These are phyloP conservation scores for Annulohypoxylon truncatum DNA, from an alignment of 2,329 filamentous ascomycete genomes.

Conservation along the genomic window DNA sequence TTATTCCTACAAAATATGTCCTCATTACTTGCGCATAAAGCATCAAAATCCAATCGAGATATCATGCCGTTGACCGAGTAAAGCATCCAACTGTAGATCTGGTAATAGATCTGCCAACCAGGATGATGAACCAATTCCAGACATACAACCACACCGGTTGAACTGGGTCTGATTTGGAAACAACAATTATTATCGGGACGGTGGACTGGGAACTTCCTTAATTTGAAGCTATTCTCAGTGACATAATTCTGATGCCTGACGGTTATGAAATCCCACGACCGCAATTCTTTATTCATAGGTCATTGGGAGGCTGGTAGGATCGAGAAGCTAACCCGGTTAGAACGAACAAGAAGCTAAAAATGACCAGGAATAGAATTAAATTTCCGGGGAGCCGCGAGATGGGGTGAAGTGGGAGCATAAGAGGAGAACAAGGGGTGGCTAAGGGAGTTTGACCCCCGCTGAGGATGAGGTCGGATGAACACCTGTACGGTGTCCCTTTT, in stretches of 20 bases:
- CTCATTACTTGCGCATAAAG: neutral
- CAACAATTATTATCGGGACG: neutral
- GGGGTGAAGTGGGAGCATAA: neutral
- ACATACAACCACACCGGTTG: neutral
- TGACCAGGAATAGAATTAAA: constrained; percentile 27
- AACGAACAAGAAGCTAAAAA: constrained; percentile 14
- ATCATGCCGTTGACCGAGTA: constrained; percentile 11
- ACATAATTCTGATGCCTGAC: constrained; percentile 27
- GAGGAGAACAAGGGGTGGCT: neutral
- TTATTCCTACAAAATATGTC: neutral
- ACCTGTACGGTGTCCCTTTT: neutral
- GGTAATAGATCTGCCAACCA: neutral
- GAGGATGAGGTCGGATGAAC: constrained; percentile 1
- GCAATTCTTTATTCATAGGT: constrained; percentile 3
- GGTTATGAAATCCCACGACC: constrained; percentile 24
- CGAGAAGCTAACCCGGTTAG: constrained; percentile 7
- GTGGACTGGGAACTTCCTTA: neutral
- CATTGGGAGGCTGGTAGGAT: neutral
- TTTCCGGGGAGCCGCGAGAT: constrained; percentile 26
- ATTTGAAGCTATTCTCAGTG: constrained; percentile 30
- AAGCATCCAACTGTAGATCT: neutral
- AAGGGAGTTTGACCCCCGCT: neutral
- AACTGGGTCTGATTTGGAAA: neutral
- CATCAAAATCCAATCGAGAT: neutral
- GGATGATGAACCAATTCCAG: neutral